Conservation (phyloP, 352 stramenopile species). For the Phytophthora chlamydospora region DNA sequence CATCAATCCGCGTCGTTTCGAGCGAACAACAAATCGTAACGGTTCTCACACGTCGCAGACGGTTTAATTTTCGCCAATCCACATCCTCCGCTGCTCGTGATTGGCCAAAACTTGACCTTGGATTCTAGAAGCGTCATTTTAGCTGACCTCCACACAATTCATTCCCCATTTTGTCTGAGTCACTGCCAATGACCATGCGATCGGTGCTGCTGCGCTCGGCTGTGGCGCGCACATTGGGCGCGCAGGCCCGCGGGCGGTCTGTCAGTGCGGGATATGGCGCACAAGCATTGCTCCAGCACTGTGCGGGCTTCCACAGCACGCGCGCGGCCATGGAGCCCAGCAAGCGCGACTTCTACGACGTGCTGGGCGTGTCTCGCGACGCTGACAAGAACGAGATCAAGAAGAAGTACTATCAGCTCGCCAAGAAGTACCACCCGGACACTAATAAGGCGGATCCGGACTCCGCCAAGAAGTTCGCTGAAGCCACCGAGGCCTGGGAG, state of each 20-base stretch:
- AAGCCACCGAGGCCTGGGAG: conserved; percentile 95
- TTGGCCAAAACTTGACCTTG: conserved; percentile 13
- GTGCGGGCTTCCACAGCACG: conserved; percentile 70
- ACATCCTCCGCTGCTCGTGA: not conserved
- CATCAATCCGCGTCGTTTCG: conserved; percentile 28
- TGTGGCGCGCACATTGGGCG: conserved; percentile 15
- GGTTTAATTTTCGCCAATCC: conserved; percentile 14
- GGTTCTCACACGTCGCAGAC: conserved; percentile 42
- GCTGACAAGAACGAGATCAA: conserved; percentile 97
- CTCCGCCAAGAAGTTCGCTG: conserved; percentile 92
- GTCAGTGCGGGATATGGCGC: conserved; percentile 6
- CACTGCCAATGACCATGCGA: conserved; percentile 34
- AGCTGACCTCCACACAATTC: conserved; percentile 33
- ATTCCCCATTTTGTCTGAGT: conserved; percentile 22
- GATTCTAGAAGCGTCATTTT: conserved; percentile 34
- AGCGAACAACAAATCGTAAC: conserved; percentile 14
- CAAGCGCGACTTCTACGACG: conserved; percentile 97
- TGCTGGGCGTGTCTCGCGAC: conserved; percentile 90
- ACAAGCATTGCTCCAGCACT: conserved; percentile 20
- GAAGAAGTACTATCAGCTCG: conserved; percentile 97
- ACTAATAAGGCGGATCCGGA: conserved; percentile 95
- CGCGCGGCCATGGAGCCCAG: conserved; percentile 44
- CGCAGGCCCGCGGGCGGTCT: conserved; percentile 6
- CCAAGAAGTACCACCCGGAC: conserved; percentile 98
- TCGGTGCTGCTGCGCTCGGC: conserved; percentile 37